Evolutionary conservation across 768 basidiomycete genomes (phyloP), one percentile per base, ranked within the genome.

Genomic region (Strobilomyces confusus): DNA sequence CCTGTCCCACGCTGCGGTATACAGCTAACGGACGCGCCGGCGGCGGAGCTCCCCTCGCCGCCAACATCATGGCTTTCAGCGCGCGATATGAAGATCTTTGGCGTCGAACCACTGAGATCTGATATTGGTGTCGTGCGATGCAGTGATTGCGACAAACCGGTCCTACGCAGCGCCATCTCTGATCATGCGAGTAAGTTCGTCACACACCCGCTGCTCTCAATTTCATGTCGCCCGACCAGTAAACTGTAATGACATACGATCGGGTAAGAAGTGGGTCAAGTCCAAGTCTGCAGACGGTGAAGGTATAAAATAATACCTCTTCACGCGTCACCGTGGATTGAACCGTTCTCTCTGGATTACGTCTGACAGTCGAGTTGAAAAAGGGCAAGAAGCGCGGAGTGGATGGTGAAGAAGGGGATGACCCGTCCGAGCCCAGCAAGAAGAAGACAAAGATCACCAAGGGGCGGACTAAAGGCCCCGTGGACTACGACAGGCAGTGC

Each of bases 401-500:
- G 17, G 88, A 92, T n/a, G 80, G 80, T 30, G 84, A 82, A 36
- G 79, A 80, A 30, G 78, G 80, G 3, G 80, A 83, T 19, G 87
- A 89, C 55, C 78, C 81, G 3, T 74, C 75, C 20, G 77, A 77
- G 34, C 85, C 86, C 7, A 81, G 83, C 52, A 87, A 87, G 71
- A 92, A 94, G 75, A 92, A 92, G 73, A 69, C 86, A 29, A 88
- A 89, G 68, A 76, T 87, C 47, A 89, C 83, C 19, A 91, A 90
- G 68, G 86, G 88, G 17, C 83, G 89, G 42, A 72, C 80, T 55
- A 91, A 91, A 62, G 90, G 91, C 1, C 93, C 94, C 4, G 83
- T 95, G 46, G 88, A 98, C 71, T 83, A 85, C 58, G 92, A 97
- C 74, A 85, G 81, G 51, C 94, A 97, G 59, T 98, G 95, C 62